These are phyloP conservation scores for Xerocomellus amylosporus DNA, from an alignment of 768 basidiomycete species.

Conservation along the genomic window DNA sequence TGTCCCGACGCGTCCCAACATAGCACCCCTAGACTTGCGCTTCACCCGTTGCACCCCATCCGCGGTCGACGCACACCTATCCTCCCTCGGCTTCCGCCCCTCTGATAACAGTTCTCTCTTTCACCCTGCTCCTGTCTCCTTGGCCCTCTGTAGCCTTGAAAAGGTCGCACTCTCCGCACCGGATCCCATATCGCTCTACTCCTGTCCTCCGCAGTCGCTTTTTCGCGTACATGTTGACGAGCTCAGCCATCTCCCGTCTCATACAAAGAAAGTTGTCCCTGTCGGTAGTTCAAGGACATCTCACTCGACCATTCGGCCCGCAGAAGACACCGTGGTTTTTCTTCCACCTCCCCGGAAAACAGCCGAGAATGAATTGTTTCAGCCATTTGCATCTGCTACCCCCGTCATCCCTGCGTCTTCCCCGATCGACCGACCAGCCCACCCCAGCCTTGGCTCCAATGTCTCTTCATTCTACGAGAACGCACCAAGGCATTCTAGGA, in stretches of 20 bases:
- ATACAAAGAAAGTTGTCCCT: background rate
- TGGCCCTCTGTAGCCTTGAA: conserved; percentile 36
- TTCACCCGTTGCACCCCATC: conserved; percentile 42
- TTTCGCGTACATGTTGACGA: conserved; percentile 29
- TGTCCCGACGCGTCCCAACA: conserved; percentile 1
- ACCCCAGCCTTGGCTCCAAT: background rate
- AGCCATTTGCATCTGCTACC: background rate
- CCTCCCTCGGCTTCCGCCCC: conserved; percentile 28
- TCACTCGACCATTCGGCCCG: background rate
- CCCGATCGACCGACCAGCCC: background rate
- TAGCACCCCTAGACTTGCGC: conserved; percentile 41
- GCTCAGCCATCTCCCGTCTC: conserved; percentile 7
- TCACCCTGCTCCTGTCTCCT: conserved; percentile 40
- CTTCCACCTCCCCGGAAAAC: conserved; percentile 18
- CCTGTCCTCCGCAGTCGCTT: conserved; percentile 24
- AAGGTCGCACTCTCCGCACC: conserved; percentile 10
- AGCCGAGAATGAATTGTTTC: background rate
- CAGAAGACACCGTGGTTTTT: conserved; percentile 16
- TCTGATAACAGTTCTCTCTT: conserved; percentile 34
- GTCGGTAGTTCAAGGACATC: background rate
- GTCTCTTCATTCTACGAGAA: conserved; percentile 21
- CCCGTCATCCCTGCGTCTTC: background rate
- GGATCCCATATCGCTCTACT: conserved; percentile 25
- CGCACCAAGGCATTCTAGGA: background rate
- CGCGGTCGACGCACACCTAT: conserved; percentile 15